Evolutionary conservation across 495 filamentous ascomycete species (phyloP), one percentile per base, ranked within the genome.

Genomic region (Poronia punctata): DNA sequence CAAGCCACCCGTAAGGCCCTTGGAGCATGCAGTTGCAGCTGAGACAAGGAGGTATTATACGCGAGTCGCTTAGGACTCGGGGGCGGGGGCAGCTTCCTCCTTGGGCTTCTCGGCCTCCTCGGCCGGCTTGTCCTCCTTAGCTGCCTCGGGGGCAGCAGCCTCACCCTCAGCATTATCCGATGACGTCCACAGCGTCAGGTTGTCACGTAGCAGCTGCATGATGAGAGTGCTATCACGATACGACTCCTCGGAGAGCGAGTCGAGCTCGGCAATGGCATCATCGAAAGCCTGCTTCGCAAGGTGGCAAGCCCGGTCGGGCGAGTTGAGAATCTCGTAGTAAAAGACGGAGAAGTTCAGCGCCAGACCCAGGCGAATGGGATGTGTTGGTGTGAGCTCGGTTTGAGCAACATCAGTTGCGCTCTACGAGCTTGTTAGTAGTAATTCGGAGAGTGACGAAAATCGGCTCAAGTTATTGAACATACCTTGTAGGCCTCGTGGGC

Each of bases 251-350:
- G 88, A 95, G 44, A 98, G 76, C 14, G 90, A 95, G 74, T 98
- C 92, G 52, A 98, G 87, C 79, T 98, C 92, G 46, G 92, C 92
- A 65, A 98, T 98, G 48, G 92, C 92, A 64, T 98, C 92, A 65
- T 98, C 92, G 59, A 98, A 98, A 20, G 93, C 90, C 72, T 95
- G 89, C 82, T 98, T 98, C 62, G 92, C 92, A 40, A 98, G 79
- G 66, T 98, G 92, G 78, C 92, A 98, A 59, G 92, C 92, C 64
- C 89, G 90, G 61, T 98, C 92, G 32, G 92, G 92, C 9, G 92
- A 94, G 82, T 97, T 98, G 53, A 98, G 76, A 64, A 98, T 98
- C 78, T 98, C 92, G 65, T 98, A 98, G 81, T 98, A 98, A 75
- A 98, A 98, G 52, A 98, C 92, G 27, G 93, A 97, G 81, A 98